Conservation (phyloP, 306 rosid species). For the Pachyrhizus erosus region DNA sequence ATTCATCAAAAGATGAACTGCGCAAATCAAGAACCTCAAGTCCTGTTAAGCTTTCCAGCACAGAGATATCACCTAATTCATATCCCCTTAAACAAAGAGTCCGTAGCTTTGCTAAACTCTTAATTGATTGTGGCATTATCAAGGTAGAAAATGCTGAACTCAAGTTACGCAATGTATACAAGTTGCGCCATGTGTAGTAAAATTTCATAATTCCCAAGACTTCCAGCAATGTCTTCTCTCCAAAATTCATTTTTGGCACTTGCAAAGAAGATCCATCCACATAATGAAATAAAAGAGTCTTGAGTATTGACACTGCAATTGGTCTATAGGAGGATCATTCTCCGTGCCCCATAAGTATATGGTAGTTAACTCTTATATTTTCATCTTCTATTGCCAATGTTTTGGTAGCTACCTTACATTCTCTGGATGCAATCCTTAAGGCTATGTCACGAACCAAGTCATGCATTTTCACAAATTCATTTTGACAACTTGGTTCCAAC, state of each 20-base stretch:
- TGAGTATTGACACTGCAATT: background rate
- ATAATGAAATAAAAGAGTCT: background rate
- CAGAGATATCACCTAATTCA: background rate
- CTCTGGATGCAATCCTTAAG: background rate
- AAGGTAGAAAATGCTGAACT: background rate
- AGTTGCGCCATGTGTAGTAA: background rate
- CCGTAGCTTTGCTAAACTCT: background rate
- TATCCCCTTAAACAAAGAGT: background rate
- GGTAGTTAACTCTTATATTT: background rate
- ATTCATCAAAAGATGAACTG: background rate
- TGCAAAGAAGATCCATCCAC: background rate
- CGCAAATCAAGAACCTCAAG: constrained; percentile 1
- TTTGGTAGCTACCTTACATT: background rate
- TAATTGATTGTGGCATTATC: background rate
- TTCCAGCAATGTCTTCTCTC: background rate
- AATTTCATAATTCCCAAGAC: background rate
- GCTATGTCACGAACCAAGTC: background rate
- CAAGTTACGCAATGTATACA: background rate
- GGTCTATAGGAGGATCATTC: background rate
- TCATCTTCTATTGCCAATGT: background rate
- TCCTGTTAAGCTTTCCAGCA: background rate
- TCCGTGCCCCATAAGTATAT: background rate
- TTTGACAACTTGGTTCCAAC: background rate
- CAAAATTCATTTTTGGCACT: background rate
- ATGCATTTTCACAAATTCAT: background rate